Conservation (phyloP, 176 grass and related monocot species). For the Avena atlantica region DNA sequence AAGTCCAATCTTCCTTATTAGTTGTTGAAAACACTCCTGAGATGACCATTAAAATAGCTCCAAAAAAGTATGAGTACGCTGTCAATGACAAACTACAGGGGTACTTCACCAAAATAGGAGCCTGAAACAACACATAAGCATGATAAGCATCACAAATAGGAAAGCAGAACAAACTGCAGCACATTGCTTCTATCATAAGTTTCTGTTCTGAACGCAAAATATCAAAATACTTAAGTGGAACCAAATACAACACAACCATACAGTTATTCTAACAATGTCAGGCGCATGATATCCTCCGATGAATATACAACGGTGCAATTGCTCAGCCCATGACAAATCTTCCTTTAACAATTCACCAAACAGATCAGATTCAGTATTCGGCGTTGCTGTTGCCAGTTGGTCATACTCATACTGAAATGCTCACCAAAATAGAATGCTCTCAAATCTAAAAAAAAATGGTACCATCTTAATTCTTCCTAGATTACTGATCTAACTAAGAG, state of each 20-base stretch:
- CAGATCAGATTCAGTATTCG: conserved; percentile 17
- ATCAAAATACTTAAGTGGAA: conserved; percentile 26
- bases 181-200: background rate
- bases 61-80: conserved; percentile 89
- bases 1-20: conserved; percentile 63
- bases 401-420: conserved; percentile 4
- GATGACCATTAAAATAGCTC: conserved; percentile 76
- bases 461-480: background rate
- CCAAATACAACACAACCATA: conserved; percentile 19
- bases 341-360: background rate
- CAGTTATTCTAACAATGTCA: conserved; percentile 15
- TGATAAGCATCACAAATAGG: conserved; percentile 29
- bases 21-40: conserved; percentile 71
- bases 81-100: conserved; percentile 84
- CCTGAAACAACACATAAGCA: conserved; percentile 52
- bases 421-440: conserved; percentile 7
- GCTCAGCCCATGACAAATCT: conserved; percentile 27
- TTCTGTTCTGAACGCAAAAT: background rate
- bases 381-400: background rate
- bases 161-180: conserved; percentile 13
- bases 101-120: conserved; percentile 78
- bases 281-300: background rate
- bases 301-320: background rate
- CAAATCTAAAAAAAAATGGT: background rate
- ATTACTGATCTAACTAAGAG: conserved; percentile 16